Evolutionary conservation across 2,329 filamentous ascomycete species (phyloP).

Genomic region (Capronia americana): DNA sequence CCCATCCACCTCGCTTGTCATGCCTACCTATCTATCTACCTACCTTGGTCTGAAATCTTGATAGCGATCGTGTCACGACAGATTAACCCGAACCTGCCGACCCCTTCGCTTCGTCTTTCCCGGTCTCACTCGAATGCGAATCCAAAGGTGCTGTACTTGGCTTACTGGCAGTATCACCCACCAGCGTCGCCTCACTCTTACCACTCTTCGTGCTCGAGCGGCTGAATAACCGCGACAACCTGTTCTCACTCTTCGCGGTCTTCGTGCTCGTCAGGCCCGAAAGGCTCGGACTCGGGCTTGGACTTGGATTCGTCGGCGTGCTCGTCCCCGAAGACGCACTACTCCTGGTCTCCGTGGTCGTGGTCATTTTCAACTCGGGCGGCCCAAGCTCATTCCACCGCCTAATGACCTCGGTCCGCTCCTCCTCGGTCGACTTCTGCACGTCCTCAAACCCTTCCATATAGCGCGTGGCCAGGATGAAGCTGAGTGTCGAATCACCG

Average conservation of each 20-base stretch:
- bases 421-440: constrained; percentile 37
- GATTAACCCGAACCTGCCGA: neutral
- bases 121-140: neutral
- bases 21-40: neutral
- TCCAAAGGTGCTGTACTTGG: neutral
- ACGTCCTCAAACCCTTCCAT: constrained; percentile 41
- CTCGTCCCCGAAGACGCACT: neutral
- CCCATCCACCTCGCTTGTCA: neutral
- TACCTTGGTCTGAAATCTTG: neutral
- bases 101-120: neutral
- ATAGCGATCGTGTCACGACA: neutral
- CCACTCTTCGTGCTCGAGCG: constrained; percentile 9
- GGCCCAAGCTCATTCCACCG: constrained; percentile 39
- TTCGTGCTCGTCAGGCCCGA: constrained; percentile 7
- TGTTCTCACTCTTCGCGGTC: neutral
- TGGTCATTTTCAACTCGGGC: constrained; percentile 24
- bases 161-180: neutral
- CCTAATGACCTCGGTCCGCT: constrained; percentile 39
- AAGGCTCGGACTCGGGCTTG: neutral
- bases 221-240: constrained; percentile 12
- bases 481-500: constrained; percentile 39
- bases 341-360: constrained; percentile 7
- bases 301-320: neutral
- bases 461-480: constrained; percentile 42
- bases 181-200: constrained; percentile 1